phyloP scores from a whole-genome alignment of 2,329 filamentous ascomycete species.

The Lecanoromycetidae sp. region DNA sequence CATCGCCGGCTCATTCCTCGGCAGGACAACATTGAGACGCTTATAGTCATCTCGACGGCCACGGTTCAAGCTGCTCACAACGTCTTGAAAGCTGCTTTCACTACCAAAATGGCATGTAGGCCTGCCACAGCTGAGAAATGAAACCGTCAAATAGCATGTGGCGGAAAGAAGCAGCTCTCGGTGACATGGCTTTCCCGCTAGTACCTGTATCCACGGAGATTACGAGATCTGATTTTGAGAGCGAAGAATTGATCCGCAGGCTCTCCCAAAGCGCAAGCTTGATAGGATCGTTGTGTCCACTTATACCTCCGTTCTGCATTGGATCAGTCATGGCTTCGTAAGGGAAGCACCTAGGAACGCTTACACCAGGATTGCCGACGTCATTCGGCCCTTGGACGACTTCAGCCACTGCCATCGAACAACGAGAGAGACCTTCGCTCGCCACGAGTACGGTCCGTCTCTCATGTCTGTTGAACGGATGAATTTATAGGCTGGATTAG shows the following conservation, averaged over 20 bases:
- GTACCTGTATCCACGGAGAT: not conserved
- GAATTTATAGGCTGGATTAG: not conserved
- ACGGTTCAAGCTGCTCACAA: not conserved
- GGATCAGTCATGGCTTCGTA: not conserved
- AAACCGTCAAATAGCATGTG: not conserved
- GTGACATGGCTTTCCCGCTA: not conserved
- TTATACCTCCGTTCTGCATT: not conserved
- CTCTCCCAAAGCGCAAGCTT: not conserved
- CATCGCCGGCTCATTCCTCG: not conserved
- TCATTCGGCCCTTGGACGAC: not conserved
- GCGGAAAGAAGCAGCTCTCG: not conserved
- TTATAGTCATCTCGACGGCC: not conserved
- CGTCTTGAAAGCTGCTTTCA: not conserved
- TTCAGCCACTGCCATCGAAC: not conserved
- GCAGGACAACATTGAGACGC: not conserved
- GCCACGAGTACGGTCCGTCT: not conserved
- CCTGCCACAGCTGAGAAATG: not conserved
- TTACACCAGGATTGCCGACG: not conserved
- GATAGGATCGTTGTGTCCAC: not conserved
- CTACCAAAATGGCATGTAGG: not conserved
- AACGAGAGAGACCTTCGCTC: not conserved
- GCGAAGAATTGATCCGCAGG: not conserved
- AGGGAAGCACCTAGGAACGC: too few relatives aligned
- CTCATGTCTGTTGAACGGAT: not conserved
- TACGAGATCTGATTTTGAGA: not conserved